Evolutionary conservation across 2,329 filamentous ascomycete genomes (phyloP), one percentile per base, ranked within the genome.

Genomic region (Cladorrhinum sp.): DNA sequence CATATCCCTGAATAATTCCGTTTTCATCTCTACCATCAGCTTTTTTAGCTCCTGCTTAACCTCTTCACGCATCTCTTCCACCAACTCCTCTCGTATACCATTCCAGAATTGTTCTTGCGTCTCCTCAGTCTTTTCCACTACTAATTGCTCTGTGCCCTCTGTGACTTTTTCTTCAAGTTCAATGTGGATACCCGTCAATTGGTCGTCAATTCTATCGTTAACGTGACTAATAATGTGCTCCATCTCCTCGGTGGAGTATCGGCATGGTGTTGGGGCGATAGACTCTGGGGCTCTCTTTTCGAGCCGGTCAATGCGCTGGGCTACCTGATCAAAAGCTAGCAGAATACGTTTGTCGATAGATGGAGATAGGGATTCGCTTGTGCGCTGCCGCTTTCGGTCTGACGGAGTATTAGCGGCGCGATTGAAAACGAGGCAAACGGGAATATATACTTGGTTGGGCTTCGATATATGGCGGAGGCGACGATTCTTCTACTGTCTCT

Each of bases 361-460:
- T 6, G 46, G 26, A 56, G 58, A 56, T 21, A 4, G 50, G 5
- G 20, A 18, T 28, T 60, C 58, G 14, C 58, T 60, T 23, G 52
- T 56, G 4, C 58, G 58, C 6, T 52, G 51, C 23, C 58, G 58
- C 56, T 60, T 60, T 18, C 58, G 58, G 42, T 55, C 58, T 26
- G 52, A 30, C 1, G 9, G 9, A n/a, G 26, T 28, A 9, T 28
- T 28, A 28, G 26, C 9, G 26, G 9, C 26, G 26, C n/a, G 9
- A 9, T 28, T 4, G 26, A 28, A n/a, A n/a, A n/a, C n/a, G 26
- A 28, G 9, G 26, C 26, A 28, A 28, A 4, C 26, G 9, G 26
- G 26, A 28, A 5, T 28, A 28, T 9, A 9, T 28, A 28, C 26
- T 28, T 28, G 26, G 26, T 28, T 52, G 53, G 9, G 28, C 51